These are phyloP conservation scores for Pestalotiopsis fici DNA, from an alignment of 2,329 filamentous ascomycete genomes.

Conservation along the genomic window DNA sequence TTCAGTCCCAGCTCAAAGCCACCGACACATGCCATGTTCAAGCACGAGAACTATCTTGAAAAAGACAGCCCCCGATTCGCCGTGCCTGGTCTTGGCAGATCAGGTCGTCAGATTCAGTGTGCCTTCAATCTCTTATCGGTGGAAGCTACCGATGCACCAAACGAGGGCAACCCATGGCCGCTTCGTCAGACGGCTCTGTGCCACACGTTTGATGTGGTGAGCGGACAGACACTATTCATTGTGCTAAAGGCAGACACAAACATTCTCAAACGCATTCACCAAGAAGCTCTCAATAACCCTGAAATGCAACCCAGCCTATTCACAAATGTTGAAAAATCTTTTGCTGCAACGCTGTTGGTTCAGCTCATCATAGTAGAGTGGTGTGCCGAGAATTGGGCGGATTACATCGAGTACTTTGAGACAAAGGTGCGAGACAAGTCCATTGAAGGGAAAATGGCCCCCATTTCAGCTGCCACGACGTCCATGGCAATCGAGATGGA, in stretches of 20 bases:
- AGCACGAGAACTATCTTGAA: slow-evolving; percentile 17
- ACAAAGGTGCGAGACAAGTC: slow-evolving; percentile 5
- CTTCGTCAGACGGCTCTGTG: slow-evolving; percentile 19
- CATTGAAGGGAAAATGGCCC: slow-evolving; percentile 13
- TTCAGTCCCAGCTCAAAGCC: slow-evolving; percentile 14
- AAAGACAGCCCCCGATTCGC: slow-evolving; percentile 2
- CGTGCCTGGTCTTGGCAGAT: slow-evolving; percentile 10
- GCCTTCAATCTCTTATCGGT: slow-evolving; percentile 20
- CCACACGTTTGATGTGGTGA: slow-evolving; percentile 19
- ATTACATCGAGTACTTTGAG: slow-evolving; percentile 19
- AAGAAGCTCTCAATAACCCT: slow-evolving; percentile 7
- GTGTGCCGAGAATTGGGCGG: slow-evolving; percentile 19
- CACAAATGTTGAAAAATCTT: slow-evolving; percentile 11
- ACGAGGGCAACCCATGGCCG: slow-evolving; percentile 15
- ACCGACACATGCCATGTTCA: slow-evolving; percentile 13
- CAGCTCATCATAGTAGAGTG: slow-evolving; percentile 20
- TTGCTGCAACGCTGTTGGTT: slow-evolving; percentile 14
- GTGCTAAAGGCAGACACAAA: slow-evolving; percentile 20
- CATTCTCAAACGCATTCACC: slow-evolving; percentile 16
- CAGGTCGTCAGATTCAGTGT: slow-evolving; percentile 19
- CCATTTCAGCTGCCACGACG: slow-evolving; percentile 13
- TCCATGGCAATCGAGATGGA: slow-evolving; percentile 4
- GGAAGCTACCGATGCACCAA: slow-evolving; percentile 9
- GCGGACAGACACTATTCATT: slow-evolving; percentile 18
- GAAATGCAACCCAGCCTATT: neutral